These are phyloP conservation scores for Hortaea sp. DNA, from an alignment of 2,329 filamentous ascomycete species.

Conservation along the genomic window DNA sequence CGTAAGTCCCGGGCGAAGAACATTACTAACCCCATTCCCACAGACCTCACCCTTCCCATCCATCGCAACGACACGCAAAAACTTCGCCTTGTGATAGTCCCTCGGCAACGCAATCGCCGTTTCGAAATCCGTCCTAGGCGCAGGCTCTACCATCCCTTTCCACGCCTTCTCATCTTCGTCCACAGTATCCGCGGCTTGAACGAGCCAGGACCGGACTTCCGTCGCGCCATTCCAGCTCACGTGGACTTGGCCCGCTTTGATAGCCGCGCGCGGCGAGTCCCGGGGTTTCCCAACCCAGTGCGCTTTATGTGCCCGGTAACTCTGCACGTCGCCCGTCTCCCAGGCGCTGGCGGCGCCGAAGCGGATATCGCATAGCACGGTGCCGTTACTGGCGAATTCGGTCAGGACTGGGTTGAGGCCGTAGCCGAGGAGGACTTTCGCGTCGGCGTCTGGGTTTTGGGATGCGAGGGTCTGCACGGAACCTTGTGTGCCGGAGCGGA, in stretches of 20 bases:
- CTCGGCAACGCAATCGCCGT: conserved; percentile 6
- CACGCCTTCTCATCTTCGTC: conserved; percentile 7
- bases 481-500: conserved; percentile 17
- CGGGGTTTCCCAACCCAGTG: conserved; percentile 16
- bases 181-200: conserved; percentile 9
- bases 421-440: conserved; percentile 16
- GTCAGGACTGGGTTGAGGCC: conserved; percentile 20
- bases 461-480: conserved; percentile 12
- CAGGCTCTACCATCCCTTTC: conserved; percentile 7
- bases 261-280: conserved; percentile 5
- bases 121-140: conserved; percentile 13
- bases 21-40: not conserved
- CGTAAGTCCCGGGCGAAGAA: not conserved
- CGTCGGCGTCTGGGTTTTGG: conserved; percentile 3
- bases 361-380: conserved; percentile 17
- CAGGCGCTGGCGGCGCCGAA: conserved; percentile 16
- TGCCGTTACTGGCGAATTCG: conserved; percentile 15
- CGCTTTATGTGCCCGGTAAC: conserved; percentile 14
- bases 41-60: not conserved
- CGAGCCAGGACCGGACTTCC: conserved; percentile 12
- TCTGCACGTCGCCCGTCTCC: conserved; percentile 19
- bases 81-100: not conserved
- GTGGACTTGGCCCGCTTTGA: conserved; percentile 4
- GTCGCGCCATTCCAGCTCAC: conserved; percentile 23
- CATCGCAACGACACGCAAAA: conserved; percentile 1